Conservation (phyloP, 2,329 filamentous ascomycete species). For the Didymella keratinophila region DNA sequence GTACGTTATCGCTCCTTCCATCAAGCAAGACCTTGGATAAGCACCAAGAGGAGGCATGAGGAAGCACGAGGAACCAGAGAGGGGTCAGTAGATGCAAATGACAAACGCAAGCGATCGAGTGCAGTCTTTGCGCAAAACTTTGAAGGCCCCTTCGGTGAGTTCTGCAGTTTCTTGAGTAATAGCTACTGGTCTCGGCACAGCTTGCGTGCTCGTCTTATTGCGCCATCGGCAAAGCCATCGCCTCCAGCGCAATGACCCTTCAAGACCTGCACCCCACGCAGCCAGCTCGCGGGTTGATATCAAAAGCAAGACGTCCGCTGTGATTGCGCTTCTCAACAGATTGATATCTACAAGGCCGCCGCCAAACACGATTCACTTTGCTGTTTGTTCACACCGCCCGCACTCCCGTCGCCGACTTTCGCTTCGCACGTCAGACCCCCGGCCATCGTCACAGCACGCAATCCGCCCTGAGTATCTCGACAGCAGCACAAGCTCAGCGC, state of each 20-base stretch:
- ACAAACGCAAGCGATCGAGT: neutral
- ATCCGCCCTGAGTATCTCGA: conserved; percentile 30
- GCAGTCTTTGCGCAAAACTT: conserved; percentile 14
- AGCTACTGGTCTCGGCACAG: conserved; percentile 8
- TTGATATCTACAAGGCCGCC: neutral
- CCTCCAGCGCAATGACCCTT: conserved; percentile 10
- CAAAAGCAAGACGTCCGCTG: conserved; percentile 13
- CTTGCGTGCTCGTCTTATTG: conserved; percentile 19
- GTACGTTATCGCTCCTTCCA: conserved; percentile 13
- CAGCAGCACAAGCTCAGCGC: conserved; percentile 25
- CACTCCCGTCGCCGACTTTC: conserved; percentile 3
- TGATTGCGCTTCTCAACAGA: neutral
- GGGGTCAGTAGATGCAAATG: neutral
- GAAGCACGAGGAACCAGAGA: neutral
- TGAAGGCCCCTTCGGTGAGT: neutral
- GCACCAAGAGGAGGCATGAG: conserved; percentile 3
- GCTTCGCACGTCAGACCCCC: conserved; percentile 22
- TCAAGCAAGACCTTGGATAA: conserved; percentile 3
- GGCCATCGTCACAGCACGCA: conserved; percentile 29
- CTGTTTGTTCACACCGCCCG: conserved; percentile 12
- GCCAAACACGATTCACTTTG: neutral
- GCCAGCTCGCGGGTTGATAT: conserved; percentile 8
- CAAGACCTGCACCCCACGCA: conserved; percentile 4
- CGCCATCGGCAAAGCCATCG: conserved; percentile 7
- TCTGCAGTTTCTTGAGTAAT: conserved; percentile 22